phyloP scores from a whole-genome alignment of 306 rosid genomes.

The Amphicarpaea edgeworthii region DNA sequence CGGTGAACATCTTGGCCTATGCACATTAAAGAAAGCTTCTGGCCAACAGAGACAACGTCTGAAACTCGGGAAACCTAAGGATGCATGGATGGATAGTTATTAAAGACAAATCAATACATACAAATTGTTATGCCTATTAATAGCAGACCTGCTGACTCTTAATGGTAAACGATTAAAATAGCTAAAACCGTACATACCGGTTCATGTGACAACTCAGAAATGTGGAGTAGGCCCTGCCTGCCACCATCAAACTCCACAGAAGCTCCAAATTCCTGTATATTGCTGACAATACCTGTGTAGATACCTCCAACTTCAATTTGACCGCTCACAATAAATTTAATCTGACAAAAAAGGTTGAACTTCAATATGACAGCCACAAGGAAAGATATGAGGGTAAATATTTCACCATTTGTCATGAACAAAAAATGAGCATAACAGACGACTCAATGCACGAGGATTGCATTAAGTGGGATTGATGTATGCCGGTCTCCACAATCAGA shows the following conservation, averaged over 20 bases:
- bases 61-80: slow-evolving; percentile 79
- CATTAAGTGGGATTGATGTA: not conserved
- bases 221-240: slow-evolving; percentile 94
- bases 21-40: slow-evolving; percentile 82
- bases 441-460: not conserved
- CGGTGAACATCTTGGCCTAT: slow-evolving; percentile 96
- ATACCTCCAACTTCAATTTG: slow-evolving; percentile 92
- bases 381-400: slow-evolving; percentile 11
- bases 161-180: slow-evolving; percentile 19
- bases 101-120: slow-evolving; percentile 12
- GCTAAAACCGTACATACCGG: slow-evolving; percentile 62
- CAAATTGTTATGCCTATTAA: slow-evolving; percentile 18
- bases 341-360: slow-evolving; percentile 54
- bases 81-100: slow-evolving; percentile 26
- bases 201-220: slow-evolving; percentile 89
- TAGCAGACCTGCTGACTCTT: slow-evolving; percentile 16
- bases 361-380: slow-evolving; percentile 29
- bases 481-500: not conserved
- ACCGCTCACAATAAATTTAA: slow-evolving; percentile 88
- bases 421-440: not conserved
- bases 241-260: slow-evolving; percentile 97
- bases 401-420: slow-evolving; percentile 31
- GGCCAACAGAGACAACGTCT: slow-evolving; percentile 83
- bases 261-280: slow-evolving; percentile 91
- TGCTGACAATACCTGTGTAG: slow-evolving; percentile 74